phyloP scores from a whole-genome alignment of 495 filamentous ascomycete species.

The Copromyces sp. region DNA sequence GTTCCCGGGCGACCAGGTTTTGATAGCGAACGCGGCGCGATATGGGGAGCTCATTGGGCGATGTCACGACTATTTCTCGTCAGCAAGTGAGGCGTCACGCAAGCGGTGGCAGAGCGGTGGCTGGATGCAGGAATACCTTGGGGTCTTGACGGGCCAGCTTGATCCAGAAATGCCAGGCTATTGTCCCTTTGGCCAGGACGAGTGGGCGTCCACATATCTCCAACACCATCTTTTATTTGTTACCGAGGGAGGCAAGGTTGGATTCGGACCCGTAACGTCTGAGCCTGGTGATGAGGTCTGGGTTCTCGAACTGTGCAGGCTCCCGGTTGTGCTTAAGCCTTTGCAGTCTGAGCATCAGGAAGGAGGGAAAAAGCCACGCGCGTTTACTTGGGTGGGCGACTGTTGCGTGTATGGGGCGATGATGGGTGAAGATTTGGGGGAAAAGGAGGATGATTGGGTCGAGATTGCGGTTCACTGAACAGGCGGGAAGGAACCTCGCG shows the following conservation, averaged over 20 bases:
- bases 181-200: not conserved
- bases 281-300: not conserved
- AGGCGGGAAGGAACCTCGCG: not conserved
- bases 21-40: not conserved
- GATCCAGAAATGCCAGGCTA: not conserved
- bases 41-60: not conserved
- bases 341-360: not conserved
- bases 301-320: not conserved
- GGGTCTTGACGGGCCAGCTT: not conserved
- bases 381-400: not conserved
- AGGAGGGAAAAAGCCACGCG: not conserved
- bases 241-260: not conserved
- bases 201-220: not conserved
- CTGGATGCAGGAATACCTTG: not conserved
- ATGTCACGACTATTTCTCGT: not conserved
- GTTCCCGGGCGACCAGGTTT: not conserved
- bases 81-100: not conserved
- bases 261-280: not conserved
- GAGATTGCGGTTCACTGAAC: not conserved
- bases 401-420: not conserved
- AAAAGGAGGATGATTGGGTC: not conserved
- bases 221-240: not conserved
- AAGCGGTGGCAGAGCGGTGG: not conserved
- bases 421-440: not conserved
- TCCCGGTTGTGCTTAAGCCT: not conserved